Evolutionary conservation across 345 rosid genomes (phyloP), one percentile per base, ranked within the genome.

Genomic region (Heritiera fomes): DNA sequence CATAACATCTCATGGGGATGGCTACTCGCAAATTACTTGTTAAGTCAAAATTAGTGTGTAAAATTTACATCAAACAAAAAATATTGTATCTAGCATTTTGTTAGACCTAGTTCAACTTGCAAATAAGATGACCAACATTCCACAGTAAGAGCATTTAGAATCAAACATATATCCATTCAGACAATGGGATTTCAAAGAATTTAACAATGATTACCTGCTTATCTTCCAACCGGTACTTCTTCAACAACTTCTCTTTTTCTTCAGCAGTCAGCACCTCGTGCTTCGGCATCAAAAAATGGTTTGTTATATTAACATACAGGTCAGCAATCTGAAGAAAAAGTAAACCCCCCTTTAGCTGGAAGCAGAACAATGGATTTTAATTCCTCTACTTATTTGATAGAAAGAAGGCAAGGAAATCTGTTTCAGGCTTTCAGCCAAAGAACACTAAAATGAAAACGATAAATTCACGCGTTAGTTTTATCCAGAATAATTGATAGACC

Each of bases 301-400:
- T 84, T 50, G 84, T 82, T 45, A 84, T 75, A 45, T 84, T 86
- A 63, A 66, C 80, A 53, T 82, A 82, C 79, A 84, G 76, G 34
- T 82, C 89, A 28, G 84, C 68, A 58, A 87, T 84, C 89, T 84
- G 66, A 77, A 60, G 1, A 53, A 34, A 69, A 45, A 6, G 60
- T 20, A 18, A 18, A 55, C 23, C 60, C 60, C 60, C 60, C 18
- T 55, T 55, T 55, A 55, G 8, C 60, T 18, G 28, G 60, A 55
- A 55, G 71, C n/a, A 41, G 13, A n/a, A 18, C 41, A 40, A 10
- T 40, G 49, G 28, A 7, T 66, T 45, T 13, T 45, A 4, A 18
- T 7, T 55, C 17, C 59, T 55, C 20, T 6, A 4, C 38, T 12
- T 65, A 8, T 7, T 18, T 18, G 23, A 18, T 55, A 55, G 23